Evolutionary conservation across 768 basidiomycete species (phyloP), one percentile per base, ranked within the genome.

Genomic region (Kwoniella shandongensis): DNA sequence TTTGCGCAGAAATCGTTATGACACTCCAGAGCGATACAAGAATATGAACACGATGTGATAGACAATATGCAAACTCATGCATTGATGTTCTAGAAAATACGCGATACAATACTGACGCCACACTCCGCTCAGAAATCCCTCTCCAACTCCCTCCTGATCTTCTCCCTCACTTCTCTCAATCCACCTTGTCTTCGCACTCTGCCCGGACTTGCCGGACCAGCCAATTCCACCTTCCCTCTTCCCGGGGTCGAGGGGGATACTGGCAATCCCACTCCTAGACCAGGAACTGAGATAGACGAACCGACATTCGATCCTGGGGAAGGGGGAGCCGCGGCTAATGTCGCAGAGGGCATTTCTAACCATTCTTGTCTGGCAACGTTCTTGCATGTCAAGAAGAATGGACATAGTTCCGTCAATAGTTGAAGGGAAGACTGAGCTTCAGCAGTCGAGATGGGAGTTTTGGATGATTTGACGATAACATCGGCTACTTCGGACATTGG

Each of bases 391-490:
- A 78, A 64, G 61, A 78, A 78, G 59, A 67, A 70, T 8, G 77
- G 77, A 42, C 75, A 78, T 10, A 78, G 65, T n/a, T 63, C 41
- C 4, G 67, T 66, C 12, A 78, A 56, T 41, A 78, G 57, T n/a
- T 57, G 40, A 4, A 78, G 61, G 5, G 75, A 76, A 18, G 72
- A 54, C 53, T 66, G 59, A 4, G 77, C 75, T 60, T 78, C 77
- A 23, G 73, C 77, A 6, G 57, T 53, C 2, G 74, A 76, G 45
- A 78, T 77, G 13, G 73, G 76, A 18, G 73, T 71, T 52, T 78
- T 78, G 29, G 75, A 76, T 10, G 69, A 72, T 57, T 77, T 75
- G 25, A 78, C 73, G 26, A 78, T 67, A 20, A 76, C 65, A n/a
- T 72, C 66, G 10, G 72, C 65, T 1, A 75, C 77, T 51, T 78